phyloP scores from a whole-genome alignment of 352 stramenopile genomes.

The Globisporangium rhizosaccharum region DNA sequence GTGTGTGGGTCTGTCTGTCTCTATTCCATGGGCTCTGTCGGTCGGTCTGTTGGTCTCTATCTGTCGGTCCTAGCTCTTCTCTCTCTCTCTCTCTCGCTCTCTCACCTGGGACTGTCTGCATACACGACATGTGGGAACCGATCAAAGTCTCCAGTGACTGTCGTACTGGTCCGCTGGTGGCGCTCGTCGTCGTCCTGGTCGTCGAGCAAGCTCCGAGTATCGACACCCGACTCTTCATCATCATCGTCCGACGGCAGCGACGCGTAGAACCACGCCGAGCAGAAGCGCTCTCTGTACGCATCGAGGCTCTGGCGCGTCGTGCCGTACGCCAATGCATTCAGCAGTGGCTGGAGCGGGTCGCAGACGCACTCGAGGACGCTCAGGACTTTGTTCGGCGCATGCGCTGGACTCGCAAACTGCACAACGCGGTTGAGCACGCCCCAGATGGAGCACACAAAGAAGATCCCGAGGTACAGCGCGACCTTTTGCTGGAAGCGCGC shows the following conservation, averaged over 20 bases:
- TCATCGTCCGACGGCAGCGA: conserved; percentile 62
- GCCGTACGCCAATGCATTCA: conserved; percentile 63
- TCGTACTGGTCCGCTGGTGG: background rate
- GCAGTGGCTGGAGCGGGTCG: conserved; percentile 61
- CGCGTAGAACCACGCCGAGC: conserved; percentile 52
- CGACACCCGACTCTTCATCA: conserved; percentile 59
- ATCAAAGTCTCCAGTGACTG: conserved; percentile 4
- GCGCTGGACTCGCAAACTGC: conserved; percentile 41
- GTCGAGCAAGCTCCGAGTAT: conserved; percentile 35
- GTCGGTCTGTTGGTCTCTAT: too few relatives aligned
- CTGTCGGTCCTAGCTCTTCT: background rate
- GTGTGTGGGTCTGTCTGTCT: background rate
- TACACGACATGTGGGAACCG: conserved; percentile 8
- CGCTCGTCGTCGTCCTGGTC: conserved; percentile 13
- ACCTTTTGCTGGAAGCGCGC: conserved; percentile 49
- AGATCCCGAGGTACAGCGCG: conserved; percentile 58
- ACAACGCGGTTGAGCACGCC: conserved; percentile 59
- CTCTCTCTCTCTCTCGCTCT: background rate
- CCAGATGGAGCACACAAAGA: conserved; percentile 75
- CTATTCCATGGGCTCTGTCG: background rate
- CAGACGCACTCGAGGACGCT: conserved; percentile 65
- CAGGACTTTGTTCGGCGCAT: conserved; percentile 49
- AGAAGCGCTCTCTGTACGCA: conserved; percentile 68
- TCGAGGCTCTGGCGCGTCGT: conserved; percentile 71
- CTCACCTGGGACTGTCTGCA: conserved; percentile 8